A percentile compares a stretch with the other conserved stretches of the same genome.
These are phyloP conservation scores for Sporothrix brunneoviolacea DNA, from an alignment of 2,329 filamentous ascomycete species.

Conservation along the genomic window DNA sequence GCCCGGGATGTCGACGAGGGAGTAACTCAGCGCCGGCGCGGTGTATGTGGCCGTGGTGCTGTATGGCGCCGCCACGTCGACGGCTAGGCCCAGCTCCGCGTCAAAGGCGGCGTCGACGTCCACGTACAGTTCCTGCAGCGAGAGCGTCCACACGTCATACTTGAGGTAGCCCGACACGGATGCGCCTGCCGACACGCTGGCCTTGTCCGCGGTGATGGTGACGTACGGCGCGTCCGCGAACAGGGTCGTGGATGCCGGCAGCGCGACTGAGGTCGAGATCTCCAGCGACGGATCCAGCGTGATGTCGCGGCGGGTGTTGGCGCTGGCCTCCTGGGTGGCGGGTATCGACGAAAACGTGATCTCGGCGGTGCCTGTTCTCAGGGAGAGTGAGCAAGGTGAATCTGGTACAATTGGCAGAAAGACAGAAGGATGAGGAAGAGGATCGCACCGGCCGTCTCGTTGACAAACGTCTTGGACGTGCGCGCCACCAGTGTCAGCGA, in stretches of 20 bases:
- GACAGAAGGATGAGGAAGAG: neutral
- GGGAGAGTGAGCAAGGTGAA: neutral
- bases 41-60: slow-evolving; percentile 29
- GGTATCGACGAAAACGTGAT: slow-evolving; percentile 13
- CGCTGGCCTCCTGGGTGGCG: neutral
- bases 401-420: neutral
- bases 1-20: slow-evolving; percentile 33
- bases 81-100: slow-evolving; percentile 30
- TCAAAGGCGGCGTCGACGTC: slow-evolving; percentile 38
- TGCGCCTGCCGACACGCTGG: slow-evolving; percentile 29
- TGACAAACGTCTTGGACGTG: slow-evolving; percentile 27
- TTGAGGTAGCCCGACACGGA: slow-evolving; percentile 37
- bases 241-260: slow-evolving; percentile 17
- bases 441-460: slow-evolving; percentile 31
- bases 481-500: slow-evolving; percentile 27
- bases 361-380: slow-evolving; percentile 9
- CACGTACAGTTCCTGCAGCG: no score
- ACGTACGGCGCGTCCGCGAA: slow-evolving; percentile 24
- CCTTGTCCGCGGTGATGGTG: slow-evolving; percentile 29
- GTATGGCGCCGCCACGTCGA: slow-evolving; percentile 29
- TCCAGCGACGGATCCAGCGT: slow-evolving; percentile 33
- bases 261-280: slow-evolving; percentile 24
- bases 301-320: slow-evolving; percentile 19
- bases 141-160: slow-evolving; percentile 33
- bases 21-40: slow-evolving; percentile 31